Evolutionary conservation across 495 filamentous ascomycete species (phyloP), one percentile per base, ranked within the genome.

Genomic region (Penicillium cinerascens): DNA sequence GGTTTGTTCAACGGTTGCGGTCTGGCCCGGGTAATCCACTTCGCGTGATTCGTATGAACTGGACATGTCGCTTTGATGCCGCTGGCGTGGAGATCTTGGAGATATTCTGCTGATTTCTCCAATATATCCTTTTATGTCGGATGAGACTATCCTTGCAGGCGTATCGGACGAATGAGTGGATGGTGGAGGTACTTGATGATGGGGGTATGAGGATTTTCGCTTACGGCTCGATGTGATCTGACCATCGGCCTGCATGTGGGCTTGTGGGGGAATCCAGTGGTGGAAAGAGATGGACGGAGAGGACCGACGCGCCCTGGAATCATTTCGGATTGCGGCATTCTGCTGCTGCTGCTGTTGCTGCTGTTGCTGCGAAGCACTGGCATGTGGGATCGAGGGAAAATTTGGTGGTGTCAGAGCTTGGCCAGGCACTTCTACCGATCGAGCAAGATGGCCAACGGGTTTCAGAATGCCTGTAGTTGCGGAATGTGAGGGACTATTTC

Each of bases 271-370:
- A 20, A 43, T 22, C 49, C 50, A 58, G 35, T 53, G 50, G 20
- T 58, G 55, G 25, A 58, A 58, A 4, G 49, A 41, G 6, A 57
- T 52, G 13, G 47, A 45, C 20, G 44, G 38, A 13, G 49, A 40
- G 10, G 38, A 22, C 16, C 44, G 48, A 21, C 44, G 26, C 10
- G 49, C 8, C 18, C 41, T 44, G 27, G 33, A 2, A 13, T 44
- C 42, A 1, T 33, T 41, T 21, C 18, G 46, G 17, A 27, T 22
- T 8, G 39, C 23, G 15, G 49, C 15, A 37, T 26, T 7, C 11
- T 39, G 47, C n/a, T 41, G 13, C 22, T 11, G 7, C 15, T 2
- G 33, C 13, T 17, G 44, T 18, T 8, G 33, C 23, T 17, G 33
- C 22, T 23, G 22, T 23, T n/a, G n/a, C n/a, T 9, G 26, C 7